phyloP scores from a whole-genome alignment of 208 protist species.

The Novymonas esmeraldas region DNA sequence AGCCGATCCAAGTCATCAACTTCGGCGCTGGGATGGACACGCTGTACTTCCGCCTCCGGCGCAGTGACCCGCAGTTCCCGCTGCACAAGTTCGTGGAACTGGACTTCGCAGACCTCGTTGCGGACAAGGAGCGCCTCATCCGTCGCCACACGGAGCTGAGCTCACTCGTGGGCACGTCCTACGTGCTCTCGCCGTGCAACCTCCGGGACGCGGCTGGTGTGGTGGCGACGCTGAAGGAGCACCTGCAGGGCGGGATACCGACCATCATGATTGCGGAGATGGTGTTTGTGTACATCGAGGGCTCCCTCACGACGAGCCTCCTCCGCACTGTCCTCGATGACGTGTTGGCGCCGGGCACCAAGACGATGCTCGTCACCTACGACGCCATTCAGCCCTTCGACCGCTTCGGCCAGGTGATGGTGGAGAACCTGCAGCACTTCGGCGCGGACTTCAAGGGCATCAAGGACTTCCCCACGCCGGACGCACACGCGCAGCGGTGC shows the following conservation, averaged over 20 bases:
- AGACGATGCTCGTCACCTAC: slow-evolving; percentile 75
- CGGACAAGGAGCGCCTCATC: slow-evolving; percentile 74
- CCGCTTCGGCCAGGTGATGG: slow-evolving; percentile 90
- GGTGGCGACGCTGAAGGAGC: slow-evolving; percentile 44
- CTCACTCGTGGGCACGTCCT: slow-evolving; percentile 44
- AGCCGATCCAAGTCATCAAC: slow-evolving; percentile 86
- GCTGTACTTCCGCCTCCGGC: slow-evolving; percentile 85
- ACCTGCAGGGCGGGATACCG: slow-evolving; percentile 47
- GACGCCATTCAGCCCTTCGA: slow-evolving; percentile 88
- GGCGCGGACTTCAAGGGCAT: slow-evolving; percentile 80
- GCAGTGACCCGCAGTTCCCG: slow-evolving; percentile 55
- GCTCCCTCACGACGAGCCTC: slow-evolving; percentile 61
- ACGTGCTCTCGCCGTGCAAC: slow-evolving; percentile 62
- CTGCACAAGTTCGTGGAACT: slow-evolving; percentile 78
- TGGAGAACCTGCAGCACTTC: slow-evolving; percentile 68
- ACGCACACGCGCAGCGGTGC: slow-evolving; percentile 70
- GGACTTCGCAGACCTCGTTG: slow-evolving; percentile 82
- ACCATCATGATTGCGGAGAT: slow-evolving; percentile 89
- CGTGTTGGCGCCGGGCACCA: slow-evolving; percentile 46
- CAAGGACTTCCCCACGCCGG: slow-evolving; percentile 66
- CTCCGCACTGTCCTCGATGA: slow-evolving; percentile 55
- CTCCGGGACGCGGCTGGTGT: slow-evolving; percentile 59
- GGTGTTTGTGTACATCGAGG: slow-evolving; percentile 92
- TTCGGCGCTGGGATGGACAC: slow-evolving; percentile 90
- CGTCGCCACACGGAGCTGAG: slow-evolving; percentile 40